phyloP scores from a whole-genome alignment of 192 early-diverging fungal genomes.

The Linnemannia elongata region DNA sequence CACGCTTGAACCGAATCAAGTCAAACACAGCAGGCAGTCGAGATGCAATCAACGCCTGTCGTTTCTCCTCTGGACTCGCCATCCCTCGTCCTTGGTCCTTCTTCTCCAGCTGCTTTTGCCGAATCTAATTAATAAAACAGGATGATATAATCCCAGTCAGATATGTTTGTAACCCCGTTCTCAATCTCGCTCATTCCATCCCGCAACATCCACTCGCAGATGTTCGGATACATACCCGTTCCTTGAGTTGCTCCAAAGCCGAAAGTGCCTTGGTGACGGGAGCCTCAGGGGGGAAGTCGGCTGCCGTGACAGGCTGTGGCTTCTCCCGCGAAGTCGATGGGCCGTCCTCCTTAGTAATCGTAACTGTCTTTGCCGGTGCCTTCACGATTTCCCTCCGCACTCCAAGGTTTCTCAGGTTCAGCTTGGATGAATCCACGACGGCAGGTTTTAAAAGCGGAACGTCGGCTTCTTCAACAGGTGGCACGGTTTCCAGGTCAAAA shows the following conservation, averaged over 20 bases:
- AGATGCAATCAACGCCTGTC: slow-evolving; percentile 14
- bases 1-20: slow-evolving; percentile 47
- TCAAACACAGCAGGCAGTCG: slow-evolving; percentile 43
- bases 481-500: slow-evolving; percentile 47
- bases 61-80: slow-evolving; percentile 35
- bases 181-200: not conserved
- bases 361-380: not conserved
- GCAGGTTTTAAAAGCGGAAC: slow-evolving; percentile 28
- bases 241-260: slow-evolving; percentile 39
- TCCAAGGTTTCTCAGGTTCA: slow-evolving; percentile 17
- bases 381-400: slow-evolving; percentile 5
- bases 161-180: not conserved
- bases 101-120: slow-evolving; percentile 31
- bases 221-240: slow-evolving; percentile 13
- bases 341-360: not conserved
- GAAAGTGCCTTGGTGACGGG: slow-evolving; percentile 14
- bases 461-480: slow-evolving; percentile 27
- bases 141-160: not conserved
- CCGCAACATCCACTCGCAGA: not conserved
- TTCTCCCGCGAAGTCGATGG: slow-evolving; percentile 10
- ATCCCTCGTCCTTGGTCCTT: slow-evolving; percentile 7
- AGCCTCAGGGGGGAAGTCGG: not conserved
- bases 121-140: slow-evolving; percentile 12
- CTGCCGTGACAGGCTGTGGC: not conserved
- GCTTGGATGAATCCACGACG: slow-evolving; percentile 21